Conservation (phyloP, 345 rosid species). For the Citrus sinensis region DVS_A1.0 CM039164.1:26288001-26288500, state of each 20-base stretch:
- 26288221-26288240: not conserved
- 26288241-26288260: slow-evolving; percentile 11
- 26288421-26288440: slow-evolving; percentile 32
- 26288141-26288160: too few relatives aligned
- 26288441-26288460: slow-evolving; percentile 18
- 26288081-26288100: too few relatives aligned
- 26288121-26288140: too few relatives aligned
- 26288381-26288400: not conserved
- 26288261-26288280: slow-evolving; percentile 12
- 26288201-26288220: too few relatives aligned
- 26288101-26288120: too few relatives aligned
- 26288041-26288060: too few relatives aligned
- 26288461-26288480: slow-evolving; percentile 12
- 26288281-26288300: slow-evolving; percentile 2
- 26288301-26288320: slow-evolving; percentile 5
- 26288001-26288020: too few relatives aligned
- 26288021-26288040: too few relatives aligned
- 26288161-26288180: too few relatives aligned
- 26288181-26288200: too few relatives aligned
- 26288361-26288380: slow-evolving; percentile 23
- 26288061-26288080: too few relatives aligned
- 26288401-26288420: slow-evolving; percentile 17
- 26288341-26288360: slow-evolving; percentile 14
- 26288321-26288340: not conserved
- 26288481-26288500: slow-evolving; percentile 12